A percentile compares a stretch with the other conserved stretches of the same genome.
Evolutionary conservation across 495 filamentous ascomycete species (phyloP).

Genomic region (Podospora pseudocomata): DNA sequence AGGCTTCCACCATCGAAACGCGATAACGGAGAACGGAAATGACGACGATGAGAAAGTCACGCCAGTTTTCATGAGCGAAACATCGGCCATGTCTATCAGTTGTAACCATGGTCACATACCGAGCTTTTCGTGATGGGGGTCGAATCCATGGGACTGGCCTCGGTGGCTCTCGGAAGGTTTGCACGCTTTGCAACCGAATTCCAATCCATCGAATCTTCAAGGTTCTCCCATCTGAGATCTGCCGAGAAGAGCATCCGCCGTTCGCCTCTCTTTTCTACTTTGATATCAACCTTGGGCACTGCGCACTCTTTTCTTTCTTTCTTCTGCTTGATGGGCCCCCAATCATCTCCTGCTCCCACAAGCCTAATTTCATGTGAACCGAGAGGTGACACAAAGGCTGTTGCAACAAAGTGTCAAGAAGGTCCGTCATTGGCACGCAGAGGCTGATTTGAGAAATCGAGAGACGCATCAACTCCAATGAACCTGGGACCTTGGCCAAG

Average conservation of each 20-base stretch:
- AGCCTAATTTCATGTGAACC: not conserved
- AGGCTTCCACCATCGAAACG: not conserved
- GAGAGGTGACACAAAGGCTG: not conserved
- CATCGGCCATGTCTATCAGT: not conserved
- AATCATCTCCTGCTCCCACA: no score
- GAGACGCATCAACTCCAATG: slow-evolving; percentile 1
- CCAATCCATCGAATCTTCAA: no score
- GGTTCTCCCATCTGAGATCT: no score
- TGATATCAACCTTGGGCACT: not conserved
- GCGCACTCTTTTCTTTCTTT: no score
- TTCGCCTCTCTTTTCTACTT: not conserved
- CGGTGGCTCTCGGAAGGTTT: not conserved
- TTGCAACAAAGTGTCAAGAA: slow-evolving; percentile 1
- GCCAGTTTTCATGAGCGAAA: not conserved
- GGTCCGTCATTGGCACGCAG: not conserved
- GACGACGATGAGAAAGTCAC: slow-evolving; percentile 1
- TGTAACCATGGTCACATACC: not conserved
- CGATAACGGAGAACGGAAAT: slow-evolving; percentile 4
- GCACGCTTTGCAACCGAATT: not conserved
- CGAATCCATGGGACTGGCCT: not conserved
- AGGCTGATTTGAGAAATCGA: slow-evolving; percentile 5
- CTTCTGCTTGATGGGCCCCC: no score
- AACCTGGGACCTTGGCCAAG: slow-evolving; percentile 9
- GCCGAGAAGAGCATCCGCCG: not conserved
- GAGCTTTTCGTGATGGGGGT: not conserved